Base-by-base conservation (phyloP, 306 rosid genomes). In the Rosa persica region DNA sequence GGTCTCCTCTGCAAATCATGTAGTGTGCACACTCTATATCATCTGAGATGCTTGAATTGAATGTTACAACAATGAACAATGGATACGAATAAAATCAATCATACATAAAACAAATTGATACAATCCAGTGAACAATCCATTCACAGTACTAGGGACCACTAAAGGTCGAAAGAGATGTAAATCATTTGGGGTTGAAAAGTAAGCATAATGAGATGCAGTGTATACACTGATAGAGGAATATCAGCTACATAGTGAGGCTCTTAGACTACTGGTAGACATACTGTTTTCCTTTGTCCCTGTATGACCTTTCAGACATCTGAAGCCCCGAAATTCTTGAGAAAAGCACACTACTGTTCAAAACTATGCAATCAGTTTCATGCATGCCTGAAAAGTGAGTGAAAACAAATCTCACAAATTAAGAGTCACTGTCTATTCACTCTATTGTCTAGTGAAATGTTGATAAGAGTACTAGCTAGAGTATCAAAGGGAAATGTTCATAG, bases 271-370 rank as follows among this genome's bases (percentile, higher is more conserved):
- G 40, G 6, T 34, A 1, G 34, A 80, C 97, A 87, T 73, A 93
- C 98, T 30, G 13, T 58, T 86, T 85, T 78, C 80, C 86, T 8
- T 15, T 80, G 49, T 70, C 81, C 2, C 51, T 57, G 78, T 84
- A 79, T 62, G 87, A 27, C 5, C 64, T 67, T 40, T 17, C 38
- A 64, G 88, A 76, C 8, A 87, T 87, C 54, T 87, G 78, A 49
- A 81, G 60, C 38, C 93, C 97, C 0, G 91, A 86, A 36, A 81
- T 57, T 81, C 78, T 71, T 15, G 97, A 83, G 30, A 86, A 62
- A 20, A 83, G 47, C n/a, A 78, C 85, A 83, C n/a, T 78, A 86
- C 94, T 89, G 89, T 38, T 71, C 78, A 67, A 19, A 68, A 4
- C 19, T 46, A 30, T 38, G 34, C 40, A 52, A 5, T 52, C 74